Percentiles rank a stretch among this genome's conserved stretches.
phyloP scores from a whole-genome alignment of 768 basidiomycete species.

The Jaapia argillacea region DNA sequence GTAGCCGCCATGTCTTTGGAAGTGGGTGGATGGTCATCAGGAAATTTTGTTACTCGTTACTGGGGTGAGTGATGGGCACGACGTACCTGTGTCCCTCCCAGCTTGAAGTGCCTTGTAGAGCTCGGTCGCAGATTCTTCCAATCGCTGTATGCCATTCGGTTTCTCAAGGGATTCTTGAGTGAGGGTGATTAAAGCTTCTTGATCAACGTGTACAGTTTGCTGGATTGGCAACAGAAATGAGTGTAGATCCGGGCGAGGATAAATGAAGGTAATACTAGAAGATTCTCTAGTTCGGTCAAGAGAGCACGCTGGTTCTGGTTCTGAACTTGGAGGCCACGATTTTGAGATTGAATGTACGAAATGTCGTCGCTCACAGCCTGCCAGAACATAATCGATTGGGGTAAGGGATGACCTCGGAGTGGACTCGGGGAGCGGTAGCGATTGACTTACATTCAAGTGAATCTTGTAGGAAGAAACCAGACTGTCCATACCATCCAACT shows the following conservation, averaged over 20 bases:
- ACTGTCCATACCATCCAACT: constrained; percentile 85
- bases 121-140: constrained; percentile 78
- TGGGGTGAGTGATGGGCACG: background rate
- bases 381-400: constrained; percentile 2
- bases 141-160: constrained; percentile 54
- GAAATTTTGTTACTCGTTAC: constrained; percentile 8
- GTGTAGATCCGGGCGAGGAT: background rate
- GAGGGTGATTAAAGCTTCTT: constrained; percentile 60
- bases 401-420: background rate
- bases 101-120: constrained; percentile 95
- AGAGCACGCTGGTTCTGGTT: constrained; percentile 90
- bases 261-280: constrained; percentile 50
- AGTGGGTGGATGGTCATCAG: constrained; percentile 6
- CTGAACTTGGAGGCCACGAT: constrained; percentile 93
- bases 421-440: background rate
- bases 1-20: constrained; percentile 99
- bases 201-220: constrained; percentile 94
- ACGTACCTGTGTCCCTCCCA: constrained; percentile 74
- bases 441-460: constrained; percentile 71
- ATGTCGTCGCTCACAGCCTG: constrained; percentile 98
- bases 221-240: constrained; percentile 19
- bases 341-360: constrained; percentile 90
- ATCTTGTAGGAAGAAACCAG: constrained; percentile 92
- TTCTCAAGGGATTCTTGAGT: constrained; percentile 89
- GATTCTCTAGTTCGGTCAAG: constrained; percentile 75